Conservation (phyloP, 768 basidiomycete genomes). For the Pulveroboletus frians region DNA sequence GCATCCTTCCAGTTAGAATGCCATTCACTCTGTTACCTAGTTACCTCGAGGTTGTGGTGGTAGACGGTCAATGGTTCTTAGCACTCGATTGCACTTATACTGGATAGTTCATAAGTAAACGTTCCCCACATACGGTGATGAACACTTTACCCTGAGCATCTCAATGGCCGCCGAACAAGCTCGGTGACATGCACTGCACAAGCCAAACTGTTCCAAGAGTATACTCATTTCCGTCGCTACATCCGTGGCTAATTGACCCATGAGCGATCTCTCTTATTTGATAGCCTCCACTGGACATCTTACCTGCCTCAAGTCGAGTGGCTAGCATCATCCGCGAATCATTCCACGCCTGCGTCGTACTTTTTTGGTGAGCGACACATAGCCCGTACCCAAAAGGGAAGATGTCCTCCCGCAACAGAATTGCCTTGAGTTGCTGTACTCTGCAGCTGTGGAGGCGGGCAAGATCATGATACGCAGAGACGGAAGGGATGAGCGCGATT, state of each 20-base stretch:
- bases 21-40: constrained; percentile 5
- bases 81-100: constrained; percentile 61
- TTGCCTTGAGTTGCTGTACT: constrained; percentile 45
- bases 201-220: constrained; percentile 41
- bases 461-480: constrained; percentile 59
- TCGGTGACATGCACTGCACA: constrained; percentile 51
- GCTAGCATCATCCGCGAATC: constrained; percentile 42
- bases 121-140: not conserved
- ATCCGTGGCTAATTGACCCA: constrained; percentile 46
- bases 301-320: constrained; percentile 51
- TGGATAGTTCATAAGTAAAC: constrained; percentile 23
- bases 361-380: constrained; percentile 48
- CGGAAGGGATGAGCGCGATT: constrained; percentile 50
- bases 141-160: constrained; percentile 56
- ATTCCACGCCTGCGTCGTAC: constrained; percentile 48
- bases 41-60: constrained; percentile 24
- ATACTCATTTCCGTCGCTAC: constrained; percentile 61
- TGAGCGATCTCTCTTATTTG: constrained; percentile 5
- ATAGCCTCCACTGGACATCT: not conserved
- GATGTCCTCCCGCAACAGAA: constrained; percentile 54
- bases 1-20: constrained; percentile 3
- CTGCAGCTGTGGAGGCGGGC: constrained; percentile 55
- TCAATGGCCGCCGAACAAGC: constrained; percentile 60
- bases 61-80: constrained; percentile 47
- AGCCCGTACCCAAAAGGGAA: constrained; percentile 71